Base-by-base conservation (phyloP, 352 stramenopile species). In the Phytophthora fragariaefolia region DNA sequence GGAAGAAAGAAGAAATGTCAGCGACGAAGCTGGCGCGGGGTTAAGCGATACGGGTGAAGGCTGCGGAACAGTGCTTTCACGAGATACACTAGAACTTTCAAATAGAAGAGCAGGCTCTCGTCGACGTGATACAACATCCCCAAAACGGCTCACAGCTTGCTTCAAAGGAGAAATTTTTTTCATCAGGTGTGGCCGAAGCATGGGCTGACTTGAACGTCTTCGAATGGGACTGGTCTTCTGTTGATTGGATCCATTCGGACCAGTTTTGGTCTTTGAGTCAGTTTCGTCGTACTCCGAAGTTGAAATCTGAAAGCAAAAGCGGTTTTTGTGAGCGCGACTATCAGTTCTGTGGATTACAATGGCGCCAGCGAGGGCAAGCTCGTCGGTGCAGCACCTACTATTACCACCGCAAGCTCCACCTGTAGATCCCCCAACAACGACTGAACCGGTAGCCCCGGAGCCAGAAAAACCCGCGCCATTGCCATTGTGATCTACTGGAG, bases 261-360 rank as follows among this genome's bases (percentile, higher is more conserved):
- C 58, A 13, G 48, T 18, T 18, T 56, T 68, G 17, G 12, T 23
- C n/a, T 68, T 74, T 18, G 49, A 8, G 32, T 74, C 63, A 22
- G 22, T 38, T 17, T 74, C 71, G 43, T 81, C 68, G 4, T 83
- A 79, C 51, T 84, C 79, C 1, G 80, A 79, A 8, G 79, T 91
- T 2, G 86, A 90, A 22, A 95, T 89, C 49, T 95, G 86, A 58
- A 95, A 95, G 36, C 84, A 95, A 47, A 87, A 93, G 1, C 79
- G 80, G 36, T 92, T 89, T 53, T 88, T 90, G 53, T 90, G 74
- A 3, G 74, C 74, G 1, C 82, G 81, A 46, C 80, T 87, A 30
- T 93, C 88, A 0, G 83, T 76, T 2, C 85, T 84, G 42, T 93
- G 88, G 46, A 96, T 89, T 22, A 96, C 85, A 40, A 96, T 94